phyloP scores from a whole-genome alignment of 345 rosid species.

The Populus ilicifolia region DNA sequence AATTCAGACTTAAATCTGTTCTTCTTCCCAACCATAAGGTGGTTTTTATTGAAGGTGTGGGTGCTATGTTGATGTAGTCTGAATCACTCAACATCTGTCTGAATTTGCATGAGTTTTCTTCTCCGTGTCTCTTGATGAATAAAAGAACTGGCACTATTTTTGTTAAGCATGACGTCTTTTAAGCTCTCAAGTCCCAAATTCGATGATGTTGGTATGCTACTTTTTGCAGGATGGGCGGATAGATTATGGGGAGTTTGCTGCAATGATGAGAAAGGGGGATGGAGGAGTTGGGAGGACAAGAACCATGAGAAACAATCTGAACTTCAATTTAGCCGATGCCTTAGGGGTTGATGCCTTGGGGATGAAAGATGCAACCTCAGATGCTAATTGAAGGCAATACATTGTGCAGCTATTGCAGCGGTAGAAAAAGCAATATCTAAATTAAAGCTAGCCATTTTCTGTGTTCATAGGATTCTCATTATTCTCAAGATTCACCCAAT shows the following conservation, averaged over 20 bases:
- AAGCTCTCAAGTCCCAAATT: background rate
- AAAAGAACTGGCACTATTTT: background rate
- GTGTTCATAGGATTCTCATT: background rate
- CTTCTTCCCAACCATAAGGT: background rate
- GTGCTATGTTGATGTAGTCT: background rate
- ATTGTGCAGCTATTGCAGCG: background rate
- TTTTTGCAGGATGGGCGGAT: slow-evolving; percentile 72
- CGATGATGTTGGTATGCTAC: background rate
- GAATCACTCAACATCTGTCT: background rate
- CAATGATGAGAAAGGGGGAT: slow-evolving; percentile 83
- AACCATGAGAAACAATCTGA: slow-evolving; percentile 73
- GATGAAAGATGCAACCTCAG: slow-evolving; percentile 23
- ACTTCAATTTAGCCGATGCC: slow-evolving; percentile 70
- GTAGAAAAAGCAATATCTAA: background rate
- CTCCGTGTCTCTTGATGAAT: background rate
- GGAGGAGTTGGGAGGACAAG: slow-evolving; percentile 61
- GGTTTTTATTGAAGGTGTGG: background rate
- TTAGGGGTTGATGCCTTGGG: slow-evolving; percentile 61
- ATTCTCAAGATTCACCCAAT: background rate
- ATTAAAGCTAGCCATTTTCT: background rate
- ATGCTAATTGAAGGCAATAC: slow-evolving; percentile 14
- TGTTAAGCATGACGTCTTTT: background rate
- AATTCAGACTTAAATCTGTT: background rate
- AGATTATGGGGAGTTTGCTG: slow-evolving; percentile 76
- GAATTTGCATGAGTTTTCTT: background rate